These are phyloP conservation scores for Macrotyloma uniflorum DNA, from an alignment of 306 rosid species.

Conservation along the genomic window DNA sequence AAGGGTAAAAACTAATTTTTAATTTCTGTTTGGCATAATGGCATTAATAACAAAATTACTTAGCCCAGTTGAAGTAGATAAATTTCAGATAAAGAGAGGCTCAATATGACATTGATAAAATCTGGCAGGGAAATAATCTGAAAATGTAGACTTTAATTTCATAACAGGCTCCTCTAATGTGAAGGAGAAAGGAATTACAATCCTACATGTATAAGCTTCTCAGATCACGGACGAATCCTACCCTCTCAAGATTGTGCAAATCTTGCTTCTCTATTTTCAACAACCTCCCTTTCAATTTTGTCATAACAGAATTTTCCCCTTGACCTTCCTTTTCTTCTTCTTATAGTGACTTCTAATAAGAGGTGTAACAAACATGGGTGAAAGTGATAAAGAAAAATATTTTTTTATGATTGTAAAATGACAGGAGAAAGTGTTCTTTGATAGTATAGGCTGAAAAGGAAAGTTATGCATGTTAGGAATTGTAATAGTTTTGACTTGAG, in stretches of 20 bases:
- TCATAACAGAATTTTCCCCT: background rate
- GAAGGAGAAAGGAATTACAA: background rate
- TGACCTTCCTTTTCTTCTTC: background rate
- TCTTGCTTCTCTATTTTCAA: background rate
- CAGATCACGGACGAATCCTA: background rate
- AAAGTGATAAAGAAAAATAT: conserved; percentile 16
- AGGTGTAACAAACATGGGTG: background rate
- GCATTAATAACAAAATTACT: background rate
- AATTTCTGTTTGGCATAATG: conserved; percentile 31
- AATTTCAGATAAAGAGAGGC: conserved; percentile 11
- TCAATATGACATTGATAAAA: background rate
- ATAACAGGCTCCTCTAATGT: background rate
- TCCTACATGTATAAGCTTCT: background rate
- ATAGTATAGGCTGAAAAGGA: conserved; percentile 22
- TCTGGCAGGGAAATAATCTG: background rate
- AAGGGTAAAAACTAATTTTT: conserved; percentile 57
- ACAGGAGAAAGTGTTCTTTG: background rate
- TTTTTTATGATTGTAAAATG: background rate
- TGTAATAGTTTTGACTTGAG: conserved; percentile 30
- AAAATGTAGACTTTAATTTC: background rate
- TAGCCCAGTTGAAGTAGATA: conserved; percentile 29
- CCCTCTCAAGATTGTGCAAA: background rate
- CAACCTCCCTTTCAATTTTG: background rate
- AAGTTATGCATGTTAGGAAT: conserved; percentile 28
- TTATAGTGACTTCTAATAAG: background rate